These are phyloP conservation scores for Eucalyptus fibrosa DNA, from an alignment of 345 rosid genomes.

Conservation along the genomic window DNA sequence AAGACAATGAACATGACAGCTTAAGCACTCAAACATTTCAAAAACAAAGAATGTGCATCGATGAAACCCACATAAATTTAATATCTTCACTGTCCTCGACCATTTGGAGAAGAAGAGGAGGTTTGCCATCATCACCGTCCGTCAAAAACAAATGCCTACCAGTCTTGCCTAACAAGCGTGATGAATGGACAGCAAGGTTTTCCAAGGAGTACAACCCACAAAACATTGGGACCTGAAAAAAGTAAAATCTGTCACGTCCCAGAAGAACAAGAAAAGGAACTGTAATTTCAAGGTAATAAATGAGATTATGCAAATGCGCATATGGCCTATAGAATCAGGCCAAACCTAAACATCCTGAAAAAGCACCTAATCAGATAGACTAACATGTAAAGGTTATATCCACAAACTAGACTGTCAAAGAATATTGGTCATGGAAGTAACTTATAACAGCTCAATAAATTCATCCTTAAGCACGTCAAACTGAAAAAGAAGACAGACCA, in stretches of 20 bases:
- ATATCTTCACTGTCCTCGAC: slow-evolving; percentile 48
- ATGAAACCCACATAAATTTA: slow-evolving; percentile 65
- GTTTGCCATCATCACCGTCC: slow-evolving; percentile 42
- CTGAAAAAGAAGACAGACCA: background rate
- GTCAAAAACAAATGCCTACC: slow-evolving; percentile 77
- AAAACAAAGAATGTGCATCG: background rate
- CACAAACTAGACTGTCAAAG: background rate
- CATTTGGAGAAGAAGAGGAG: slow-evolving; percentile 80
- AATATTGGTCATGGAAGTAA: background rate
- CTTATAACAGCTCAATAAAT: background rate
- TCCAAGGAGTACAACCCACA: slow-evolving; percentile 60
- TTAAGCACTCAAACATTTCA: background rate
- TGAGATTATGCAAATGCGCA: background rate
- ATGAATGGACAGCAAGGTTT: slow-evolving; percentile 35
- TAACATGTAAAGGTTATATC: background rate
- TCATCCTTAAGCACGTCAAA: background rate
- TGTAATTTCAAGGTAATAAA: background rate
- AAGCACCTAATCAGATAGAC: background rate
- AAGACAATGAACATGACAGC: background rate
- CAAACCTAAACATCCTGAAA: background rate
- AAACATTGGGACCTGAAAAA: slow-evolving; percentile 54
- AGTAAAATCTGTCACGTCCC: background rate
- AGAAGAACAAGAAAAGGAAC: background rate
- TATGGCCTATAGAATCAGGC: background rate
- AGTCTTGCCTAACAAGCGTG: slow-evolving; percentile 69